Conservation (phyloP, 73 alveolate species). For the Paramecium pentaurelia region DNA sequence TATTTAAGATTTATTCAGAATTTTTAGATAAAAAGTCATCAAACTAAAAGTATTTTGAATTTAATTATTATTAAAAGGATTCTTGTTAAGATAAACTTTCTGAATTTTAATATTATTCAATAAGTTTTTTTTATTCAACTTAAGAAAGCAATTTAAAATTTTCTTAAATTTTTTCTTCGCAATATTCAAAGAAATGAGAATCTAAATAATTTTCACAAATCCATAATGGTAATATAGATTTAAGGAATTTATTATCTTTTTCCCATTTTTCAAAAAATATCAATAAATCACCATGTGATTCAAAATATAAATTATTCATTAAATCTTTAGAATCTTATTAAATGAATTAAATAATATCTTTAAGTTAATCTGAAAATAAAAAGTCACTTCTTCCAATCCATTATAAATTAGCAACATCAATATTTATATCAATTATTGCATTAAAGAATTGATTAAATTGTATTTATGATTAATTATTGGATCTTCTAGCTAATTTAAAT, state of each 20-base stretch:
- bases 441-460: not conserved
- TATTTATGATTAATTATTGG: not conserved
- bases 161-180: not conserved
- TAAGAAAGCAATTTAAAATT: not conserved
- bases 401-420: not conserved
- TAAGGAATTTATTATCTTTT: not conserved
- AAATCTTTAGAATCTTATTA: not conserved
- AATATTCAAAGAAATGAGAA: not conserved
- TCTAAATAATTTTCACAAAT: not conserved
- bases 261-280: not conserved
- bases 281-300: not conserved
- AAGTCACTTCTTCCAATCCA: conserved; percentile 1
- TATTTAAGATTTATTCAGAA: not conserved
- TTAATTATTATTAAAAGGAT: not conserved
- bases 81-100: not conserved
- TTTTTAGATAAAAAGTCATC: not conserved
- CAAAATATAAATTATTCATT: not conserved
- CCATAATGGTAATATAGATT: not conserved
- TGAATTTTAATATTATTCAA: not conserved
- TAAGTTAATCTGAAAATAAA: not conserved
- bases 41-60: not conserved
- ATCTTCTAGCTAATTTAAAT: not conserved
- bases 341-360: not conserved
- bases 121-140: not conserved
- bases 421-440: not conserved